These are phyloP conservation scores for Jasminum sambac DNA, from an alignment of 257 asterid species.

Conservation along the genomic window DNA sequence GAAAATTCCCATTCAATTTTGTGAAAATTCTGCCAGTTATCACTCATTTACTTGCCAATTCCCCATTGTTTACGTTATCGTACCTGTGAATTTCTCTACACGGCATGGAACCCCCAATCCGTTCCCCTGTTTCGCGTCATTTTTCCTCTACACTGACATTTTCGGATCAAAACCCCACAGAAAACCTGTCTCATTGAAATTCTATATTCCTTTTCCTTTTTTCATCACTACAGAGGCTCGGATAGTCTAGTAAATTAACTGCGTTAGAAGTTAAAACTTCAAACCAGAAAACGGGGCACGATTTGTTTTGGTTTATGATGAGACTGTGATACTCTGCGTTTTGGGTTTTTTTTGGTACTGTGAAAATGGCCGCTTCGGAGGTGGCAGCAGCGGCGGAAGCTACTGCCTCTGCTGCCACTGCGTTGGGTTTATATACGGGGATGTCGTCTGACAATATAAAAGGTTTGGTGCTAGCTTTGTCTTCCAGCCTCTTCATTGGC, in stretches of 20 bases:
- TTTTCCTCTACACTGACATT: slow-evolving; percentile 14
- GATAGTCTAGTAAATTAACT: background rate
- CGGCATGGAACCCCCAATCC: background rate
- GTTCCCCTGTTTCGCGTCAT: background rate
- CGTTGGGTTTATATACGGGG: slow-evolving; percentile 40
- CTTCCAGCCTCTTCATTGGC: slow-evolving; percentile 82
- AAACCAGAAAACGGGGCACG: slow-evolving; percentile 10
- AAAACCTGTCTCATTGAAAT: slow-evolving; percentile 18
- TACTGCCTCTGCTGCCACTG: slow-evolving; percentile 30
- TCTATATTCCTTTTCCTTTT: background rate
- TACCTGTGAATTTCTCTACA: slow-evolving; percentile 25
- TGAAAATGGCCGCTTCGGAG: slow-evolving; percentile 47
- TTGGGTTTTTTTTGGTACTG: slow-evolving; percentile 19
- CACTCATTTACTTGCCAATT: slow-evolving; percentile 12
- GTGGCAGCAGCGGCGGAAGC: slow-evolving; percentile 18
- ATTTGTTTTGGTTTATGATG: slow-evolving; percentile 22
- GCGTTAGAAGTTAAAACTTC: slow-evolving; percentile 23
- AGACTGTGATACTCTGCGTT: slow-evolving; percentile 27
- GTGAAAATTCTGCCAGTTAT: slow-evolving; percentile 12
- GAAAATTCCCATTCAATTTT: slow-evolving; percentile 21
- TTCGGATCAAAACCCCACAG: slow-evolving; percentile 23
- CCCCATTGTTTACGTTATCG: slow-evolving; percentile 13
- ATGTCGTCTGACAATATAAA: slow-evolving; percentile 77
- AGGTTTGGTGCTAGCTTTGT: slow-evolving; percentile 68
- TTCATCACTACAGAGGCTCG: background rate